Percentiles rank a stretch among this genome's conserved stretches.
Evolutionary conservation across 2,329 filamentous ascomycete genomes (phyloP).

Genomic region (Lasiodiplodia sp.): DNA sequence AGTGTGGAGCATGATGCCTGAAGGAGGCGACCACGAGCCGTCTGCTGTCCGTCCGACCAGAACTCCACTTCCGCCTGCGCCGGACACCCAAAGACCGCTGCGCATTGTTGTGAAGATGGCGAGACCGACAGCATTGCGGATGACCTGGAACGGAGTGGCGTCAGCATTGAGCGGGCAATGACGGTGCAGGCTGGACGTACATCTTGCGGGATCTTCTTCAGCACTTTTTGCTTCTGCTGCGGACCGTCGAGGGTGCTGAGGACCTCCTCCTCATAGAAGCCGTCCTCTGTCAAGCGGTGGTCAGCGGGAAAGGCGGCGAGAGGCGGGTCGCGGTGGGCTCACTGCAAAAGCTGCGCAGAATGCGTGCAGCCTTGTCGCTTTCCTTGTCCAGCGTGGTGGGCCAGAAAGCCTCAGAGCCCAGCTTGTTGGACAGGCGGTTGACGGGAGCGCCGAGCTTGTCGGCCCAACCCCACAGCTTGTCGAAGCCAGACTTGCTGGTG

Average conservation of each 20-base stretch:
- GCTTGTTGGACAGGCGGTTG: slow-evolving; percentile 80
- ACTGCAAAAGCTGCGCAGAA: slow-evolving; percentile 90
- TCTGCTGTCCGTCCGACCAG: slow-evolving; percentile 84
- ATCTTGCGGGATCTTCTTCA: slow-evolving; percentile 83
- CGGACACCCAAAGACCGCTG: slow-evolving; percentile 88
- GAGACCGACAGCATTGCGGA: slow-evolving; percentile 86
- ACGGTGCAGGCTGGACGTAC: slow-evolving; percentile 33
- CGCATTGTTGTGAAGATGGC: slow-evolving; percentile 97
- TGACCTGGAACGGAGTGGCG: slow-evolving; percentile 61
- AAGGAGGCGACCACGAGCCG: slow-evolving; percentile 89
- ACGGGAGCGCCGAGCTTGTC: slow-evolving; percentile 78
- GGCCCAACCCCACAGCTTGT: slow-evolving; percentile 72
- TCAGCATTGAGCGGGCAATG: slow-evolving; percentile 11
- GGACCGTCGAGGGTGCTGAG: slow-evolving; percentile 56
- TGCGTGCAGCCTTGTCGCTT: slow-evolving; percentile 88
- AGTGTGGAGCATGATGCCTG: slow-evolving; percentile 89
- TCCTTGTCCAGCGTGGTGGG: slow-evolving; percentile 85
- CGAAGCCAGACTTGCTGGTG: slow-evolving; percentile 70
- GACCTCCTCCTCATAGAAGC: slow-evolving; percentile 68
- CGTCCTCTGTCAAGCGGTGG: slow-evolving; percentile 61
- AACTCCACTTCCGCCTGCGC: slow-evolving; percentile 87
- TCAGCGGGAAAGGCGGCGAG: slow-evolving; percentile 3
- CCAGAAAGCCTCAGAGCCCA: slow-evolving; percentile 85
- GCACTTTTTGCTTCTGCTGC: slow-evolving; percentile 67
- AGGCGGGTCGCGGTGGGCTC: slow-evolving; percentile 46